phyloP scores from a whole-genome alignment of 176 grass and related monocot species.

The Aegilops sharonensis region DNA sequence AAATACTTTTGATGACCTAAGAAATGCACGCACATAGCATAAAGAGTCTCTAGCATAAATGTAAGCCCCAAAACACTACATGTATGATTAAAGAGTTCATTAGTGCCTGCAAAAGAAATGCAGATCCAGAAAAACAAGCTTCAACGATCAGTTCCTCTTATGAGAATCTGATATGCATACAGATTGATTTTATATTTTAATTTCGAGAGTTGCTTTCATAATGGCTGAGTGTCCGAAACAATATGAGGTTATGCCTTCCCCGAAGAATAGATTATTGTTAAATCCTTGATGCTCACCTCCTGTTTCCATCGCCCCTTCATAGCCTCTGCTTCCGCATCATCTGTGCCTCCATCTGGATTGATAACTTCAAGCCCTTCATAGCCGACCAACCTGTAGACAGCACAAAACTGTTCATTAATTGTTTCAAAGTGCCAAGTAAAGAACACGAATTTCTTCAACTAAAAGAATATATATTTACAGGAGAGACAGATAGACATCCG shows the following conservation, averaged over 20 bases:
- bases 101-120: slow-evolving; percentile 6
- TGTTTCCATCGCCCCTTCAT: slow-evolving; percentile 90
- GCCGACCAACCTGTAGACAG: slow-evolving; percentile 57
- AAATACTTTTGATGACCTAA: neutral
- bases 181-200: neutral
- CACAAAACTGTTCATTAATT: neutral
- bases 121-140: slow-evolving; percentile 7
- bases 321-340: slow-evolving; percentile 90
- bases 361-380: slow-evolving; percentile 98
- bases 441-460: neutral
- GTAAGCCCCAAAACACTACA: slow-evolving; percentile 3
- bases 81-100: neutral
- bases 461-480: neutral
- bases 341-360: slow-evolving; percentile 87
- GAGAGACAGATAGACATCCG: neutral
- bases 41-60: neutral
- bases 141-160: neutral
- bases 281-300: slow-evolving; percentile 48
- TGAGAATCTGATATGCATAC: neutral
- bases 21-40: slow-evolving; percentile 10
- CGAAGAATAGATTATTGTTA: neutral
- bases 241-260: neutral
- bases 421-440: slow-evolving; percentile 3
- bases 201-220: neutral
- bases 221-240: neutral